phyloP scores from a whole-genome alignment of 2,329 filamentous ascomycete species.

The Lasiodiplodia gonubiensis region DNA sequence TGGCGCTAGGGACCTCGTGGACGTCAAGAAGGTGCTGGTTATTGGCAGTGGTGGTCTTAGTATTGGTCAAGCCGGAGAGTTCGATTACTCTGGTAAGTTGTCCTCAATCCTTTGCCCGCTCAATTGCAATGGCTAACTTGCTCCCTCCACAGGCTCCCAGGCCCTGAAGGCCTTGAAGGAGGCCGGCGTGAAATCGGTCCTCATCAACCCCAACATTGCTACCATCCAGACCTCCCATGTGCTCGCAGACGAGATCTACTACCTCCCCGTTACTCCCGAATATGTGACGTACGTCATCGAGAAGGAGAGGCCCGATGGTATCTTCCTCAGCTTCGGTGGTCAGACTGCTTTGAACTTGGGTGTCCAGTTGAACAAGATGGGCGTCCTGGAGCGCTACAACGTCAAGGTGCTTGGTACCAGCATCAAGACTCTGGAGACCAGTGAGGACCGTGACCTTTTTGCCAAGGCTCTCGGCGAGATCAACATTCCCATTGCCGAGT shows the following conservation, averaged over 20 bases:
- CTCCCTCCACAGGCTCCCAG: slow-evolving; percentile 75
- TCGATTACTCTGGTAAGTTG: slow-evolving; percentile 91
- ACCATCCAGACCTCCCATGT: slow-evolving; percentile 98
- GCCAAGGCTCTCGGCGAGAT: slow-evolving; percentile 96
- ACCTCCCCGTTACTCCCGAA: slow-evolving; percentile 95
- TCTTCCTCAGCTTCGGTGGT: slow-evolving; percentile 95
- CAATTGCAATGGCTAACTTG: slow-evolving; percentile 14
- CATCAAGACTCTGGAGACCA: slow-evolving; percentile 90
- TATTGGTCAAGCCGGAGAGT: slow-evolving; percentile 97
- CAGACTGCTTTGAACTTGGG: slow-evolving; percentile 97
- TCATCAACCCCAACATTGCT: slow-evolving; percentile 98
- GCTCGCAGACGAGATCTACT: slow-evolving; percentile 96
- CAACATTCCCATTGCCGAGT: slow-evolving; percentile 95
- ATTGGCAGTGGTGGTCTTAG: slow-evolving; percentile 94
- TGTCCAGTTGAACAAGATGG: slow-evolving; percentile 96
- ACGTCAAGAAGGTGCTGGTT: slow-evolving; percentile 96
- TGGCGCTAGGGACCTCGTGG: slow-evolving; percentile 73
- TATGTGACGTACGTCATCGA: slow-evolving; percentile 98
- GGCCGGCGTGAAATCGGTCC: slow-evolving; percentile 85
- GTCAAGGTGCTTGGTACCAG: slow-evolving; percentile 96
- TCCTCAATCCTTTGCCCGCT: not conserved
- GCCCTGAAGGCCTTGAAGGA: slow-evolving; percentile 97
- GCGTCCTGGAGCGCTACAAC: slow-evolving; percentile 91
- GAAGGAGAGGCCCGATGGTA: slow-evolving; percentile 92
- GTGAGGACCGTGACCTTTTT: slow-evolving; percentile 95